Evolutionary conservation across 1,284 basidiomycete species (phyloP), one percentile per base, ranked within the genome.

Genomic region (Ceratobasidium sp.): DNA sequence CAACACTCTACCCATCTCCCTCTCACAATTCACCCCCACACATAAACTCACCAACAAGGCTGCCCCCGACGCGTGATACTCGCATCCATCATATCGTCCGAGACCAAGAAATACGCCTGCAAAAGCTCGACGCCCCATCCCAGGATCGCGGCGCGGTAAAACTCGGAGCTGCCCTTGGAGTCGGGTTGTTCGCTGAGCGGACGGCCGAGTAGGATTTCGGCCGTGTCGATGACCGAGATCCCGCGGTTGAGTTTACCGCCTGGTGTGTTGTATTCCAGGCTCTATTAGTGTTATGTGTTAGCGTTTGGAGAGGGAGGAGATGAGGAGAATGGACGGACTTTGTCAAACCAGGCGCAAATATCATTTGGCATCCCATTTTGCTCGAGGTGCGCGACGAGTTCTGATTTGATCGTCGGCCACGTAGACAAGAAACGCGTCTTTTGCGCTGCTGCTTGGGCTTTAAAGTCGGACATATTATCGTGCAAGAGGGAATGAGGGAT

Each of bases 21-120:
- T n/a, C n/a, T n/a, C n/a, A n/a, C n/a, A n/a, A n/a, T n/a, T n/a
- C 46, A 33, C 18, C 40, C 13, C 3, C 13, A 20, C 55, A 4
- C 18, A 28, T 6, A 1, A 18, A 61, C 70, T 72, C 42, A 75
- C 95, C 96, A 99, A 87, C 97, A 99, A 0, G 97, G 95, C 85
- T 99, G 97, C n/a, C 95, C 94, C n/a, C 97, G 93, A 56, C 98
- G 94, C 6, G 97, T 99, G 83, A 98, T 92, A 69, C 93, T 95
- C 33, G 90, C 86, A 85, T 99, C 98, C 97, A 99, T 99, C 85
- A 99, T 97, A 86, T 99, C 97, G 86, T 99, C 97, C 28, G 96
- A 92, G 77, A 99, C 97, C 77, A 99, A 91, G 91, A 99, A 99
- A 87, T 95, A 99, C 0, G 97, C 96, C 93, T 99, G 98, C 18